A percentile compares a stretch with the other conserved stretches of the same genome.
phyloP scores from a whole-genome alignment of 345 rosid genomes.

The Angophora floribunda region DNA sequence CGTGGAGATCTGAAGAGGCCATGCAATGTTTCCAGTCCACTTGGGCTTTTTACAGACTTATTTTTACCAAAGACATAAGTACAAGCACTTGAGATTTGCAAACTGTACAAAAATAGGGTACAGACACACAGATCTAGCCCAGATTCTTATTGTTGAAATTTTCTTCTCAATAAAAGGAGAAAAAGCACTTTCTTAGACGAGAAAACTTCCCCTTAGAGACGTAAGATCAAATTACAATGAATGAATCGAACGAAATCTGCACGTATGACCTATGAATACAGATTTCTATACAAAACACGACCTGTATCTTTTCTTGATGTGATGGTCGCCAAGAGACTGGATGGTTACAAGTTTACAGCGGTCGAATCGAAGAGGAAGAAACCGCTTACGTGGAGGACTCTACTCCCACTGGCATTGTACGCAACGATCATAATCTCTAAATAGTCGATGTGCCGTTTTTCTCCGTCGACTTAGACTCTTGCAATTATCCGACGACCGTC shows the following conservation, averaged over 20 bases:
- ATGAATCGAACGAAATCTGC: background rate
- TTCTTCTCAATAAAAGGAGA: background rate
- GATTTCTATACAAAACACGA: background rate
- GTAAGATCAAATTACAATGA: background rate
- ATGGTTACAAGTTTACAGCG: background rate
- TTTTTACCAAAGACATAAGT: background rate
- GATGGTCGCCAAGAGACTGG: background rate
- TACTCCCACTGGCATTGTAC: background rate
- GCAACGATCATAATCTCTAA: background rate
- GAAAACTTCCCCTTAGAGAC: background rate
- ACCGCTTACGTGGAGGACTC: background rate
- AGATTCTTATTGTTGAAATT: background rate
- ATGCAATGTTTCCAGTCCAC: background rate
- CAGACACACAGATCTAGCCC: background rate
- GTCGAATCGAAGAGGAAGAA: background rate
- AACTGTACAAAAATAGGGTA: background rate
- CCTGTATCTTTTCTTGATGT: background rate
- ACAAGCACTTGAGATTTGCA: background rate
- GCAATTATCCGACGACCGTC: background rate
- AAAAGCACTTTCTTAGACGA: background rate
- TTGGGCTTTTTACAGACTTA: background rate
- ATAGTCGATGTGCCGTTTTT: background rate
- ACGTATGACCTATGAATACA: background rate
- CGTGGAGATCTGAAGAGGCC: background rate
- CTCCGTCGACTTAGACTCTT: background rate